Base-by-base conservation (phyloP, 495 filamentous ascomycete species). In the Talaromyces stipitatus region DNA sequence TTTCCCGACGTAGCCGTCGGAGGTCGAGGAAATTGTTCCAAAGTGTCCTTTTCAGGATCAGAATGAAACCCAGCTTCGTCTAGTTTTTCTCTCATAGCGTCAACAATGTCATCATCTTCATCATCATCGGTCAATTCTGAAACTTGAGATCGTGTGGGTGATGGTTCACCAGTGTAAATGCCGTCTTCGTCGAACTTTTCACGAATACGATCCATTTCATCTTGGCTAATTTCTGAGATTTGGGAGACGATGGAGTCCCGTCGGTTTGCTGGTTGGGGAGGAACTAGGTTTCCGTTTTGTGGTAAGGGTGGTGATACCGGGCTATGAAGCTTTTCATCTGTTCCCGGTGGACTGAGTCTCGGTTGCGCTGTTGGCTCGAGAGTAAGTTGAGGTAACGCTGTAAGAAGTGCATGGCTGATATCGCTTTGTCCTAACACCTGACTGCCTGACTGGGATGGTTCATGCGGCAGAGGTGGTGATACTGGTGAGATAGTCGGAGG, bases 181-280 rank as follows among this genome's bases (percentile, higher is more conserved):
- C 32, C 33, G 10, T 55, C 54, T 29, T 55, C 54, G 38, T 55
- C 54, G 27, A 55, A 55, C 5, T 55, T 55, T n/a, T 55, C 54
- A 2, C 54, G 23, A 26, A 55, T 55, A 14, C 54, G 54, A 41
- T 55, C 54, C 54, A 55, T 55, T 8, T 55, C 54, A 46, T 55
- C 54, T 46, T 55, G 18, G n/a, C 32, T 43, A 5, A 55, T 55
- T 22, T 26, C 54, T 12, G 54, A 55, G 9, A 55, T 30, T 22
- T 55, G 33, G 1, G 54, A 55, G n/a, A 18, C 18, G 4, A 41
- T 28, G 5, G 54, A 55, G 14, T 28, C 24, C 28, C 54, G 33
- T 41, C 33, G 32, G 46, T 46, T 45, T 1, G 8, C 27, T 7
- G 22, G 11, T 9, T 45, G 24, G 1, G 27, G 24, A 26, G 20